Evolutionary conservation across 1,284 basidiomycete species (phyloP), one percentile per base, ranked within the genome.

Genomic region (Xerocomus nothofagi): DNA sequence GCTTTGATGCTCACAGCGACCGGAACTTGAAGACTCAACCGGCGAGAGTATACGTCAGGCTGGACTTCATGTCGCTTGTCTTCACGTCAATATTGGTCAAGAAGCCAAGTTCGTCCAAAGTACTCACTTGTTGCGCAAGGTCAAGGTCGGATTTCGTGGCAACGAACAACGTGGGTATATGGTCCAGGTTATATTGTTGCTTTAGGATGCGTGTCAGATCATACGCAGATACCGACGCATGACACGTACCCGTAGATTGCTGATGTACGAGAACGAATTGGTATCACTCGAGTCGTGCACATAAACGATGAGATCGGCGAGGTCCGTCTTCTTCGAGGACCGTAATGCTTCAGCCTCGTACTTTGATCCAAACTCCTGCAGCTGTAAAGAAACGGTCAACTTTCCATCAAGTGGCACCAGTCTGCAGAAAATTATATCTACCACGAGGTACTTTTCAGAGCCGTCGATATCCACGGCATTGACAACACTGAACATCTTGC

Each of bases 241-340:
- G 30, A 33, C 44, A 50, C 88, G 65, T 66, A 93, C 92, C 67
- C 93, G 79, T 63, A 98, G 73, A 73, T 98, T 98, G 58, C 93
- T 96, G 65, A 99, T 93, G 73, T 99, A 98, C 42, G 92, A 95
- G 69, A 99, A 99, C 11, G 94, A 98, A 70, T 98, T 98, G 23
- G 97, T 98, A 68, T 99, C 97, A 65, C 91, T 94, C 47, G 93
- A 97, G 71, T 99, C 96, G 69, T 98, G 89, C 32, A 98, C 93
- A 69, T 95, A 98, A 51, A 97, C 82, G 56, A 98, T 88, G 41
- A 98, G 91, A 71, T 98, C 96, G 21, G 93, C 93, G 47, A 90
- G 74, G 66, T 96, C 93, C 31, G 90, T 85, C 72, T 94, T 97
- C 73, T 93, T 94, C 27, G 86, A 80, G 67, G 89, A 94, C 51